Percentiles rank a stretch among this genome's conserved stretches.
phyloP scores from a whole-genome alignment of 176 grass and related monocot genomes.

The Triticum dicoccoides region DNA sequence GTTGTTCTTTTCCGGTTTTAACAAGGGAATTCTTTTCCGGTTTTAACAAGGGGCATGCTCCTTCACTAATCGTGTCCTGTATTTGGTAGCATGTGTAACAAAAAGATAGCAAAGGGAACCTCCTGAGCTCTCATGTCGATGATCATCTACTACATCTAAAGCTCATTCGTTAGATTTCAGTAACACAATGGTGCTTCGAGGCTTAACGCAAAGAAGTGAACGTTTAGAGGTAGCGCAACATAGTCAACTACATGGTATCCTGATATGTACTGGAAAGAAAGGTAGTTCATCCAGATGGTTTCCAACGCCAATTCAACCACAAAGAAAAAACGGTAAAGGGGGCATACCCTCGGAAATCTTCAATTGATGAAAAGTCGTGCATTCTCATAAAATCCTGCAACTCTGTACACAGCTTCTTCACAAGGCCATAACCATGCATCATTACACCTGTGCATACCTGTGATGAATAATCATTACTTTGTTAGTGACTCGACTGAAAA shows the following conservation, averaged over 20 bases:
- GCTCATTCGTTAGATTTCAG: background rate
- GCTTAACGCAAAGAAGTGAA: background rate
- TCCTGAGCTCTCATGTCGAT: background rate
- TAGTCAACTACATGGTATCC: background rate
- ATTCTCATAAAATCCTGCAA: constrained; percentile 93
- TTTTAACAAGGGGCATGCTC: background rate
- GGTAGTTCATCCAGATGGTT: constrained; percentile 15
- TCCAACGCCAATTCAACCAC: constrained; percentile 8
- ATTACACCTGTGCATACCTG: constrained; percentile 95
- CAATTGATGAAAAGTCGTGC: constrained; percentile 78
- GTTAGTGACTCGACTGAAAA: constrained; percentile 8
- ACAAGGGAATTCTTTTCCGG: background rate
- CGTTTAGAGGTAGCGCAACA: background rate
- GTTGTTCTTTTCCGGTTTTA: background rate
- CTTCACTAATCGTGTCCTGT: background rate
- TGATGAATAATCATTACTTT: background rate
- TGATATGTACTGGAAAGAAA: background rate
- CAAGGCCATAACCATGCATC: constrained; percentile 97
- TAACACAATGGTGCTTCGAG: background rate
- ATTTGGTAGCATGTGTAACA: constrained; percentile 5
- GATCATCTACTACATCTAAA: background rate
- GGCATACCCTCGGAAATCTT: constrained; percentile 89
- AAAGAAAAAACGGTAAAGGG: background rate
- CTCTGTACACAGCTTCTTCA: constrained; percentile 85
- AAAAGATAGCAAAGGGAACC: background rate